phyloP scores from a whole-genome alignment of 106 monocot genomes.

The Allium cepa region DNA sequence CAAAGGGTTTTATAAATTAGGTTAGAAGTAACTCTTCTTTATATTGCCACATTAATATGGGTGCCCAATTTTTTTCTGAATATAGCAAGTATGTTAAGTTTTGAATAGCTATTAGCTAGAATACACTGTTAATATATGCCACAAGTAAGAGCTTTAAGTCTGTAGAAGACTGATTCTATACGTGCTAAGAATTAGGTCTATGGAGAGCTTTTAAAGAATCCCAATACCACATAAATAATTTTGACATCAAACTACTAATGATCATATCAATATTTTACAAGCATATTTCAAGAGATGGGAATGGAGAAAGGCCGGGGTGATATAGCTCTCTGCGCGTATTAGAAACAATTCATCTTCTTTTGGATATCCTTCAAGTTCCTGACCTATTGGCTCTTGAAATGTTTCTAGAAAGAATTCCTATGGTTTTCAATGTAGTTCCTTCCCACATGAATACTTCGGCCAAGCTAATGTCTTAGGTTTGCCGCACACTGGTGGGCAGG shows the following conservation, averaged over 20 bases:
- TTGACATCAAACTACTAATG: background rate
- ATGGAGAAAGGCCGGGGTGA: constrained; percentile 95
- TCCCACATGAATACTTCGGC: constrained; percentile 92
- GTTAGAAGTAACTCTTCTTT: too few relatives aligned
- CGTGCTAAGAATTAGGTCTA: too few relatives aligned
- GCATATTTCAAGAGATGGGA: constrained; percentile 83
- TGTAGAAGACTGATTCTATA: too few relatives aligned
- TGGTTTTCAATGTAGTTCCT: constrained; percentile 94
- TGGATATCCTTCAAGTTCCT: constrained; percentile 89
- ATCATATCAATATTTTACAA: constrained; percentile 4
- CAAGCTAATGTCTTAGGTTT: constrained; percentile 90
- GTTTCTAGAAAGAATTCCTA: constrained; percentile 79
- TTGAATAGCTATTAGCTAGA: too few relatives aligned
- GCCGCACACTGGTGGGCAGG: constrained; percentile 96
- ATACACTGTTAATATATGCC: too few relatives aligned
- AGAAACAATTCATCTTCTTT: constrained; percentile 88
- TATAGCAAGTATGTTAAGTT: too few relatives aligned
- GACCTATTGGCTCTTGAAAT: constrained; percentile 72
- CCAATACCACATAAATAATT: too few relatives aligned
- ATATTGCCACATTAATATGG: too few relatives aligned
- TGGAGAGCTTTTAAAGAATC: too few relatives aligned
- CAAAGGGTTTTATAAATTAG: too few relatives aligned
- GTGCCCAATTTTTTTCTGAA: too few relatives aligned
- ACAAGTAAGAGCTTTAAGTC: too few relatives aligned
- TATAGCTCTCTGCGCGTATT: constrained; percentile 42